phyloP scores from a whole-genome alignment of 2,329 filamentous ascomycete genomes.

The Fusarium protoensiforme region DNA sequence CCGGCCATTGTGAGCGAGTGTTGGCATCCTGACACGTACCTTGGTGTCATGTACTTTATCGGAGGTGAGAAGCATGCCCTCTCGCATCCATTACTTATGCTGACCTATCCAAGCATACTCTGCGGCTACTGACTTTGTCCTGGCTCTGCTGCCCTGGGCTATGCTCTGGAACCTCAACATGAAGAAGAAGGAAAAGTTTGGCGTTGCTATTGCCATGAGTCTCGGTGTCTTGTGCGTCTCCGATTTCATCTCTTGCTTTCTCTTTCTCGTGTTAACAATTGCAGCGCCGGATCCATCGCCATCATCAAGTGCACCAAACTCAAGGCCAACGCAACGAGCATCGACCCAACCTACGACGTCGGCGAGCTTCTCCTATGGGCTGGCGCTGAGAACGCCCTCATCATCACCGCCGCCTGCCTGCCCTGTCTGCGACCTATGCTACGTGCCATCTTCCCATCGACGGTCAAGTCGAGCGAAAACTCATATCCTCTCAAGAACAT shows the following conservation, averaged over 20 bases:
- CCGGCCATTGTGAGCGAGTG: conserved; percentile 27
- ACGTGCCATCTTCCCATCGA: conserved; percentile 22
- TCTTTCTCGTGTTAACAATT: not conserved
- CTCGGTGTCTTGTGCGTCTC: conserved; percentile 25
- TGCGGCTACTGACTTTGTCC: conserved; percentile 28
- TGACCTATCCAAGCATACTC: conserved; percentile 17
- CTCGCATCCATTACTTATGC: accelerated
- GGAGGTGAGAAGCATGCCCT: not conserved
- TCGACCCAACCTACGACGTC: conserved; percentile 27
- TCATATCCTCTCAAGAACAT: conserved; percentile 23
- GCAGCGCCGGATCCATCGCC: conserved; percentile 23
- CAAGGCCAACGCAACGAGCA: conserved; percentile 28
- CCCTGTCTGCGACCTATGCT: conserved; percentile 23
- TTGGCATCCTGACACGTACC: conserved; percentile 24
- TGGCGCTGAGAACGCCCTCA: conserved; percentile 28
- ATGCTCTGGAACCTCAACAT: conserved; percentile 35
- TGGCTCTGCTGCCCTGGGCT: conserved; percentile 24
- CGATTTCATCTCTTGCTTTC: accelerated
- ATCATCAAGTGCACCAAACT: conserved; percentile 31
- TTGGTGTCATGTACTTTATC: conserved; percentile 29
- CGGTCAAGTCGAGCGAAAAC: conserved; percentile 24
- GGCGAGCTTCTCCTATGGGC: conserved; percentile 26
- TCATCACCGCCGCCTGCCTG: conserved; percentile 25
- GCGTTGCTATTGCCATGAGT: conserved; percentile 29
- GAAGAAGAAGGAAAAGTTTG: conserved; percentile 35